Conservation (phyloP, 2,329 filamentous ascomycete genomes). For the Penicillium fuscoglaucum region DNA sequence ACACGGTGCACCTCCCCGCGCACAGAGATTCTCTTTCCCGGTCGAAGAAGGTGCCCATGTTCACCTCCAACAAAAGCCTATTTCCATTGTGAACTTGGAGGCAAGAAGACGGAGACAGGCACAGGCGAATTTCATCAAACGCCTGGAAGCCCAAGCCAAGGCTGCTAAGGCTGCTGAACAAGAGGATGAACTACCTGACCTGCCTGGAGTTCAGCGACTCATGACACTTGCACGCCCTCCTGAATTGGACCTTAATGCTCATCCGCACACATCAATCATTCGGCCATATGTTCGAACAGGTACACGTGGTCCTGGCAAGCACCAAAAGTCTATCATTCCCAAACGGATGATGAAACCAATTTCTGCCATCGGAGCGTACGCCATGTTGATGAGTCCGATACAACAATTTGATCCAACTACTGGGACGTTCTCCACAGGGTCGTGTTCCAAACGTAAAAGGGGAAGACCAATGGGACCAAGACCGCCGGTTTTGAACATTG, state of each 20-base stretch:
- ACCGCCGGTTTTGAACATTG: slow-evolving; percentile 14
- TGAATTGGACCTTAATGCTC: slow-evolving; percentile 14
- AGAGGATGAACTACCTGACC: neutral
- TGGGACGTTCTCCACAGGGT: slow-evolving; percentile 51
- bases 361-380: slow-evolving; percentile 30
- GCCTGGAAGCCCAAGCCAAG: slow-evolving; percentile 18
- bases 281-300: slow-evolving; percentile 17
- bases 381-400: slow-evolving; percentile 41
- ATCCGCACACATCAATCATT: slow-evolving; percentile 29
- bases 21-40: slow-evolving; percentile 25
- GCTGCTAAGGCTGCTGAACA: neutral
- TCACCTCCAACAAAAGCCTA: slow-evolving; percentile 40
- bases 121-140: slow-evolving; percentile 28
- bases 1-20: slow-evolving; percentile 9
- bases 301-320: slow-evolving; percentile 1
- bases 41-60: slow-evolving; percentile 38
- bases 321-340: slow-evolving; percentile 1
- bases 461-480: slow-evolving; percentile 1
- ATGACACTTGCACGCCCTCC: slow-evolving; percentile 30
- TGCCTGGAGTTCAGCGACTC: slow-evolving; percentile 26
- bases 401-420: slow-evolving; percentile 42
- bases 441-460: slow-evolving; percentile 22
- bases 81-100: slow-evolving; percentile 30
- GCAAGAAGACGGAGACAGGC: slow-evolving; percentile 28
- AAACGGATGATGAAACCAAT: slow-evolving; percentile 27